Conservation (phyloP, 768 basidiomycete genomes). For the Krasilnikovozyma curviuscula region DNA sequence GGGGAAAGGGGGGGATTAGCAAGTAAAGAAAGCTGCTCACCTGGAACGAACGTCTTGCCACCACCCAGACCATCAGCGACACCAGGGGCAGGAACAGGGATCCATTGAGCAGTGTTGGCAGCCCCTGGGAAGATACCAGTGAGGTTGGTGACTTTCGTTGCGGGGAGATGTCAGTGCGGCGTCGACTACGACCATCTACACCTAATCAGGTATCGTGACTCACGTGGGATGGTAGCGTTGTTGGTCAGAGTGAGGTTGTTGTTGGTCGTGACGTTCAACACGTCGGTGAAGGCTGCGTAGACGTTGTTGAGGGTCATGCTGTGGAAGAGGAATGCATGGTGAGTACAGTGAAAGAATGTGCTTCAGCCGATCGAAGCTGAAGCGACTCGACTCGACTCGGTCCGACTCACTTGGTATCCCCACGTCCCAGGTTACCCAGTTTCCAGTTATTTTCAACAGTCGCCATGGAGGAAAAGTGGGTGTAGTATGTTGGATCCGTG, state of each 20-base stretch:
- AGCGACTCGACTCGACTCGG: background rate
- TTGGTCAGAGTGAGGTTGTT: constrained; percentile 24
- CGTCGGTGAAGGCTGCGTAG: constrained; percentile 34
- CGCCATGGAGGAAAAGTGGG: constrained; percentile 33
- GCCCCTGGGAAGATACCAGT: constrained; percentile 30
- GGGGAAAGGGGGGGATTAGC: too few relatives aligned
- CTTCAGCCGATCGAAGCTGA: too few relatives aligned
- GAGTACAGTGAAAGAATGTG: too few relatives aligned
- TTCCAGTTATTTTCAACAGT: constrained; percentile 45
- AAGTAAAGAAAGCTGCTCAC: too few relatives aligned
- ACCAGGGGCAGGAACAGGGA: background rate
- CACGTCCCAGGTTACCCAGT: constrained; percentile 41
- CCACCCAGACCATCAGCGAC: too few relatives aligned
- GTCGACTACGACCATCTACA: too few relatives aligned
- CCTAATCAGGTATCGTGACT: too few relatives aligned
- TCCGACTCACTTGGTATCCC: constrained; percentile 32
- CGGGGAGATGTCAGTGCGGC: too few relatives aligned
- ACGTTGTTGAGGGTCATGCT: constrained; percentile 32
- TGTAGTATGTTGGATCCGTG: constrained; percentile 38
- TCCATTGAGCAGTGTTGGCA: background rate
- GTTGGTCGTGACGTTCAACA: constrained; percentile 31
- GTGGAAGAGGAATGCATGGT: background rate
- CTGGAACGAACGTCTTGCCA: too few relatives aligned
- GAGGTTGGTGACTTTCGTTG: constrained; percentile 31
- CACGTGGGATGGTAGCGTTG: constrained; percentile 23